A percentile compares a stretch with the other conserved stretches of the same genome.
Conservation (phyloP, 208 protist genomes). For the Trypanosoma rangeli region DNA sequence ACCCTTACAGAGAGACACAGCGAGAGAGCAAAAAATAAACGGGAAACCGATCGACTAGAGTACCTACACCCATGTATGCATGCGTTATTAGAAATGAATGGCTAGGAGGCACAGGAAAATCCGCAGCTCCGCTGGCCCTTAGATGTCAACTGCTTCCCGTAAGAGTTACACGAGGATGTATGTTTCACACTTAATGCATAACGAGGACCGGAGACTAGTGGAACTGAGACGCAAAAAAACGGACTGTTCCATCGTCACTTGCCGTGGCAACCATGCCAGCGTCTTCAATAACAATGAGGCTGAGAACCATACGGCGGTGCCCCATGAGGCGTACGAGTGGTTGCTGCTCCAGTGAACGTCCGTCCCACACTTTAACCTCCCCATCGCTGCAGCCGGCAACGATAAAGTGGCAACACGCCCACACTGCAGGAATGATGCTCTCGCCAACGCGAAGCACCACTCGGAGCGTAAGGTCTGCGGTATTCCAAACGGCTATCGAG, state of each 20-base stretch:
- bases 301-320: constrained; percentile 82
- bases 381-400: constrained; percentile 84
- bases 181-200: background rate
- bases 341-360: constrained; percentile 50
- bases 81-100: background rate
- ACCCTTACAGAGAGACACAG: background rate
- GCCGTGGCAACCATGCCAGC: constrained; percentile 37
- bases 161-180: background rate
- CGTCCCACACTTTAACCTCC: constrained; percentile 81
- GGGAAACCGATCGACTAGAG: too few relatives aligned
- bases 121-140: background rate
- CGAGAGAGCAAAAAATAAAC: background rate
- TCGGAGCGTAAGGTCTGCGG: constrained; percentile 57
- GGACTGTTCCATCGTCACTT: constrained; percentile 76
- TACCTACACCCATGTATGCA: too few relatives aligned
- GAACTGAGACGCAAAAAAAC: constrained; percentile 35
- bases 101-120: background rate
- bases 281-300: constrained; percentile 27
- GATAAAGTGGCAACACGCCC: constrained; percentile 48
- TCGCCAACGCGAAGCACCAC: constrained; percentile 62
- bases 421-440: constrained; percentile 76
- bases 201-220: background rate
- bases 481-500: constrained; percentile 79
- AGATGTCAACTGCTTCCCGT: background rate
- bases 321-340: constrained; percentile 59